Evolutionary conservation across 2,329 filamentous ascomycete genomes (phyloP), one percentile per base, ranked within the genome.

Genomic region (Bipolaris bicolor): DNA sequence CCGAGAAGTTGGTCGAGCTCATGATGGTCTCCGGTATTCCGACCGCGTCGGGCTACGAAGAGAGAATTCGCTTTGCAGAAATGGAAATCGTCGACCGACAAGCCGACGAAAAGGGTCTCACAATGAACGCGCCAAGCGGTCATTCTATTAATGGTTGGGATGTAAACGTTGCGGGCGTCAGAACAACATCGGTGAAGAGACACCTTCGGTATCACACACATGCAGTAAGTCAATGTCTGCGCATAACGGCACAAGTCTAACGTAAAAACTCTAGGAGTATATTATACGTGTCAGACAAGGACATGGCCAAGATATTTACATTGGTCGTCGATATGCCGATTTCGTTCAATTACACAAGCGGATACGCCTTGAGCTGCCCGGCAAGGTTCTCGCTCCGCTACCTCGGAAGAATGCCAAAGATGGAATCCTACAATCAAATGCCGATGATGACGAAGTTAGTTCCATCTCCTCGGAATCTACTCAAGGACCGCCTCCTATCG

Each of bases 11-110:
- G 56, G 91, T 99, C 10, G 95, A 99, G 82, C 83, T 99, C 60
- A 99, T 99, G 95, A 97, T 99, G 92, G 95, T 99, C 7, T 98
- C 94, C 7, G 95, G 95, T 36, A 90, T 99, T 56, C 91, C 91
- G 33, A 99, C 95, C 1, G 92, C 95, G 3, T 97, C 93, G 4
- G 95, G 95, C 2, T 99, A 98, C 74, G 95, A 99, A 78, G 95
- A 99, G 81, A 87, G 95, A 56, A 97, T 99, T 72, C 87, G 92
- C 49, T 99, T 99, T 75, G 92, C 92, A 1, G 95, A 99, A 78
- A 90, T 99, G 79, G 95, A 99, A 73, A 92, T 98, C 22, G 92
- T 99, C 26, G 95, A 99, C 72, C 87, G 92, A 62, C 90, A 92
- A 52, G 93, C 95, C 41, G 96, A 97, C 71, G 93, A 97, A 58